These are phyloP conservation scores for Closterium sp. DNA, from an alignment of 139 green algal genomes.

Conservation along the genomic window DNA sequence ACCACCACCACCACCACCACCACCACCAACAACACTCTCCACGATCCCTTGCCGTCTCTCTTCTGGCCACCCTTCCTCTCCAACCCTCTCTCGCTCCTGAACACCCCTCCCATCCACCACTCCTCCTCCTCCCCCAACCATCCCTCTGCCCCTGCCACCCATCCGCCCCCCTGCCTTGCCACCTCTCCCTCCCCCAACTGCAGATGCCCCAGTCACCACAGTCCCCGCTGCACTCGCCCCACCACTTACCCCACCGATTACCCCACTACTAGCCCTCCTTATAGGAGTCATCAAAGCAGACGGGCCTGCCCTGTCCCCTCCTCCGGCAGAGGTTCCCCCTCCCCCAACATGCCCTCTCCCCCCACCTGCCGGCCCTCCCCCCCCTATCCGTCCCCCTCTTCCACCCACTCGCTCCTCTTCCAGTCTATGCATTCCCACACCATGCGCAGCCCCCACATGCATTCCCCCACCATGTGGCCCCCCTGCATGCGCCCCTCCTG, in stretches of 20 bases:
- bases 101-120: background rate
- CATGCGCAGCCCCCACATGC: background rate
- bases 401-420: background rate
- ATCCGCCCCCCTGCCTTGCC: background rate
- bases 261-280: too few species aligned
- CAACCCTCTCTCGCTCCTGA: background rate
- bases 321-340: background rate
- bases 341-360: background rate
- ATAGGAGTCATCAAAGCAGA: too few species aligned
- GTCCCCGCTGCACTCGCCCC: background rate
- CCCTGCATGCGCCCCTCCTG: background rate
- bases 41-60: background rate
- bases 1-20: too few species aligned
- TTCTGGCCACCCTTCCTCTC: background rate
- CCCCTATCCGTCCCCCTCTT: background rate
- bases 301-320: background rate
- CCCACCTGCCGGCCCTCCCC: background rate
- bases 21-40: too few species aligned
- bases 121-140: background rate
- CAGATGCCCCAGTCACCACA: background rate
- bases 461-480: too few species aligned
- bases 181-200: background rate
- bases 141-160: background rate
- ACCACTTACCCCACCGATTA: background rate
- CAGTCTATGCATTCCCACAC: background rate